A percentile compares a stretch with the other conserved stretches of the same genome.
Evolutionary conservation across 2,329 filamentous ascomycete species (phyloP).

Genomic region (Botrytis paeoniae): DNA sequence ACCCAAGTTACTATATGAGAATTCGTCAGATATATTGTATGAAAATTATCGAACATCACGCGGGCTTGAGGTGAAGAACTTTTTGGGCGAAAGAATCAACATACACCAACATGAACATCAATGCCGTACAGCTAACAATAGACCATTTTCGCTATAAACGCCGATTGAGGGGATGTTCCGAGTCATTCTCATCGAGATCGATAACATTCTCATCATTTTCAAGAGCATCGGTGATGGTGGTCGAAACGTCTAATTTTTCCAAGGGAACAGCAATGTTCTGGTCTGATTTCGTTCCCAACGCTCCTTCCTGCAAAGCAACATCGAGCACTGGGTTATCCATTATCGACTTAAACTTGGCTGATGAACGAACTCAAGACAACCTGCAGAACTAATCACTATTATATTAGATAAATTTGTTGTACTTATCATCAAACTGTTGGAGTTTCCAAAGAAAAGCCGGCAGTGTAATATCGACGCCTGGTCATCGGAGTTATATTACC

Average conservation of each 20-base stretch:
- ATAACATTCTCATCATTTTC: not conserved
- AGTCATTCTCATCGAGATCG: slow-evolving; percentile 9
- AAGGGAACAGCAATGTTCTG: not conserved
- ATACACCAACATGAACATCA: slow-evolving; percentile 10
- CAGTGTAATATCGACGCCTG: not conserved
- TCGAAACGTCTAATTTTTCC: not conserved
- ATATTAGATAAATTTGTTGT: not conserved
- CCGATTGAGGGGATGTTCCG: slow-evolving; percentile 11
- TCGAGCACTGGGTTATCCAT: not conserved
- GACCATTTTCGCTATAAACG: slow-evolving; percentile 1
- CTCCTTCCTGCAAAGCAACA: not conserved
- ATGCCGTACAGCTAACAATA: not conserved
- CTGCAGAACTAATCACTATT: too few species aligned
- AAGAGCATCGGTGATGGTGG: not conserved
- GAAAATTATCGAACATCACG: not conserved
- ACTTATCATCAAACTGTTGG: not conserved
- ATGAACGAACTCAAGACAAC: not conserved
- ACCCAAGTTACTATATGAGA: not conserved
- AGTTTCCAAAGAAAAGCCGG: not conserved
- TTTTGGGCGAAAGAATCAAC: not conserved
- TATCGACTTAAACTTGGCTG: accelerated
- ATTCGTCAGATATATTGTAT: not conserved
- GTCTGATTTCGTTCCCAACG: not conserved
- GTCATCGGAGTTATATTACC: too few species aligned
- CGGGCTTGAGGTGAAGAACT: not conserved